Base-by-base conservation (phyloP, 1,284 basidiomycete species). In the Ganoderma resinaceum region DNA sequence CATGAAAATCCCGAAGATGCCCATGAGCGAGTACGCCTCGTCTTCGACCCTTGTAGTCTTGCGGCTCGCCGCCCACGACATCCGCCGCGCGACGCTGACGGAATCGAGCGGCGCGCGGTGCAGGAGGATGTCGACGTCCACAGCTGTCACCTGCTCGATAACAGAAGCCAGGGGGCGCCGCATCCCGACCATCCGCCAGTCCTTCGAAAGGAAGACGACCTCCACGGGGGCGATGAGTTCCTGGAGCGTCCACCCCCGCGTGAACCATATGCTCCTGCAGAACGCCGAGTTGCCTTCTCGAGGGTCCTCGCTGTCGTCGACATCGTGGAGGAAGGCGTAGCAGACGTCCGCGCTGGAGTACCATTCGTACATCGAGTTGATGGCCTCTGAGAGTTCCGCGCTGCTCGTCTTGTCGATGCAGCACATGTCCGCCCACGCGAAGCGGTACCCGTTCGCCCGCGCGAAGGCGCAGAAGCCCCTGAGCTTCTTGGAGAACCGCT, bases 1-100 rank as follows among this genome's bases (percentile, higher is more conserved):
- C 64, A 69, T 69, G 61, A 42, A 42, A 26, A 69, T 62, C 7
- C 64, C 67, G 35, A 69, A 69, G 35, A 69, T 26, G 23, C 67
- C 67, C 26, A 69, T 38, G 16, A 69, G 61, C 16, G 53, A 63
- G 49, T 69, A 69, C 6, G 67, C 67, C 57, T 66, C 64, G 61
- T 69, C 67, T 31, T 69, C 67, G 5, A 52, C 31, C 18, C 67
- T 55, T 43, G 67, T 69, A 1, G 67, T 66, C 18, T 38, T 14
- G 55, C 67, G 61, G 2, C 11, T 33, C 3, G 64, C 55, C 3
- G 67, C 67, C 67, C 64, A 69, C 1, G 67, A 69, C 61, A 69
- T 65, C 26, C 67, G 67, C 5, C 40, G 43, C 2, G 67, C 63
- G 4, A 66, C 37, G 64, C 60, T 63, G 37, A 69, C 23, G 0